phyloP scores from a whole-genome alignment of 768 basidiomycete genomes.

The Crassisporium funariophilum region DNA sequence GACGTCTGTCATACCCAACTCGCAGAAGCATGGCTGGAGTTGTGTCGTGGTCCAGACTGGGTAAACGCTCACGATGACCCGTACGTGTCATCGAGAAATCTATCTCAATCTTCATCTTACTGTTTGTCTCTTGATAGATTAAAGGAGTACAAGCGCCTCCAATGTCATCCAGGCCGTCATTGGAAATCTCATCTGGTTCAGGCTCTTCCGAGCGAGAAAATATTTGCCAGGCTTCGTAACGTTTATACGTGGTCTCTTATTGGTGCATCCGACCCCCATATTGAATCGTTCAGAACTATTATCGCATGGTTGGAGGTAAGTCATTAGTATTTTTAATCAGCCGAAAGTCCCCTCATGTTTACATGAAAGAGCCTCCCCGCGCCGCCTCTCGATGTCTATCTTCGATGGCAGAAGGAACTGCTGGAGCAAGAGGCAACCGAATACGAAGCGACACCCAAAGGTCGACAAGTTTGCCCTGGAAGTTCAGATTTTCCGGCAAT shows the following conservation, averaged over 20 bases:
- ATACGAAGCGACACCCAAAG: no score
- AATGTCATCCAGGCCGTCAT: neutral
- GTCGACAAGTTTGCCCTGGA: no score
- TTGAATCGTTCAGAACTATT: neutral
- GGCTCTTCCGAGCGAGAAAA: neutral
- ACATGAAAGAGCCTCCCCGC: neutral
- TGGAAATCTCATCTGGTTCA: neutral
- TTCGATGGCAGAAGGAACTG: neutral
- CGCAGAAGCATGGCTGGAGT: constrained; percentile 3
- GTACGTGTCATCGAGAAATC: no score
- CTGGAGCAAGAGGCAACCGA: constrained; percentile 1
- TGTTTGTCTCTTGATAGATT: no score
- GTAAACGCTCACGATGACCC: neutral
- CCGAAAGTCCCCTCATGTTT: neutral
- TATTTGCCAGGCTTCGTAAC: neutral
- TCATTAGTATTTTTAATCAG: neutral
- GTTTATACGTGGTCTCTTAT: no score
- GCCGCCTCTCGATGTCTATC: constrained; percentile 9
- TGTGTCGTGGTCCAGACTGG: no score
- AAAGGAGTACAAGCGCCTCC: no score
- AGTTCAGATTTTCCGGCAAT: no score
- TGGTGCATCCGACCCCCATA: neutral
- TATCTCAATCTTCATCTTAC: no score
- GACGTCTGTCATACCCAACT: constrained; percentile 5
- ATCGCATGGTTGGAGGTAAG: neutral